These are phyloP conservation scores for Eucommia ulmoides DNA, from an alignment of 257 asterid genomes.

Conservation along the genomic window DNA sequence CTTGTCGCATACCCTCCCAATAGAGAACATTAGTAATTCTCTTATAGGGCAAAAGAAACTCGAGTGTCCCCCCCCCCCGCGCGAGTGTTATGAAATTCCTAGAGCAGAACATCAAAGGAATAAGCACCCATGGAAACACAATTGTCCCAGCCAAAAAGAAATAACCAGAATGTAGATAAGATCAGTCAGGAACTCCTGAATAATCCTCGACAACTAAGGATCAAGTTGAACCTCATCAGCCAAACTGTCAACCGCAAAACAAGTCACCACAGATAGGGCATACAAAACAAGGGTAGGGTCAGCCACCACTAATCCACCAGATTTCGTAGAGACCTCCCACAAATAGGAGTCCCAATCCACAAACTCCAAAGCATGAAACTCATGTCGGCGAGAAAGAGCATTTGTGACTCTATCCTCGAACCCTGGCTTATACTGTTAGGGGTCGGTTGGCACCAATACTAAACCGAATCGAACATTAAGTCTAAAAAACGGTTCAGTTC, in stretches of 20 bases:
- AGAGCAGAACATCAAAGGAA: not conserved
- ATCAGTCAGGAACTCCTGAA: too few relatives aligned
- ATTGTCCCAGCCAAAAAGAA: not conserved
- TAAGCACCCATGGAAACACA: not conserved
- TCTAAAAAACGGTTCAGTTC: too few relatives aligned
- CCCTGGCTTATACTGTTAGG: not conserved
- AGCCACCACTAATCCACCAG: too few relatives aligned
- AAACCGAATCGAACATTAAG: too few relatives aligned
- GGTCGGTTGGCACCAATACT: too few relatives aligned
- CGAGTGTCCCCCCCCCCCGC: not conserved
- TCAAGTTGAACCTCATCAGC: too few relatives aligned
- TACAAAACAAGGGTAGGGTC: too few relatives aligned
- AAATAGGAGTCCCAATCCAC: rapidly evolving
- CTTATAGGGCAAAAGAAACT: not conserved
- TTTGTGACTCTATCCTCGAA: not conserved
- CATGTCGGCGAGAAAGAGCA: not conserved
- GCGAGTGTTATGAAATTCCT: not conserved
- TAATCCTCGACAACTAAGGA: too few relatives aligned
- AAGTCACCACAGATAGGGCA: too few relatives aligned
- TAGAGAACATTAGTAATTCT: too few relatives aligned
- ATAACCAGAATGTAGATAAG: too few relatives aligned
- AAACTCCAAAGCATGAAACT: not conserved
- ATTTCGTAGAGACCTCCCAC: not conserved
- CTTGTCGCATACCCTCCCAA: not conserved
- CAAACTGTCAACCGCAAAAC: too few relatives aligned